A percentile compares a stretch with the other conserved stretches of the same genome.
Evolutionary conservation across 495 filamentous ascomycete species (phyloP).

Genomic region (Hypoxylon trugodes): DNA sequence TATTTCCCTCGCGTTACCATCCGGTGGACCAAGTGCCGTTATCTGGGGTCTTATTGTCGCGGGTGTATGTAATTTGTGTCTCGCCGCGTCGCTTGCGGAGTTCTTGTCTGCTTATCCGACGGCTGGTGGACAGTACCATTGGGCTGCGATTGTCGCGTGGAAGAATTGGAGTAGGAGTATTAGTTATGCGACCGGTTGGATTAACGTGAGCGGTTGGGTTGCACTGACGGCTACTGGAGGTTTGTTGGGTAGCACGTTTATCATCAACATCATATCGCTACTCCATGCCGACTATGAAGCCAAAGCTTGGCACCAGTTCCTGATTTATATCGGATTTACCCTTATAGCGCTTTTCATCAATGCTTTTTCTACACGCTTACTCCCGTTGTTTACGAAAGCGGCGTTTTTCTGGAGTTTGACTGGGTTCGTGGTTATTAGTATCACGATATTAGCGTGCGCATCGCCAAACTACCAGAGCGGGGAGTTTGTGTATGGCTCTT

Average conservation of each 20-base stretch:
- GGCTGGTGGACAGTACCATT: slow-evolving; percentile 75
- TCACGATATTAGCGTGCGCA: slow-evolving; percentile 69
- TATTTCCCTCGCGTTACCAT: slow-evolving; percentile 61
- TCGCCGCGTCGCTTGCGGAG: slow-evolving; percentile 75
- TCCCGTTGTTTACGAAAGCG: slow-evolving; percentile 71
- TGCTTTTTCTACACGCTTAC: slow-evolving; percentile 65
- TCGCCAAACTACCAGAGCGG: slow-evolving; percentile 68
- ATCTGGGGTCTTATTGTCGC: slow-evolving; percentile 73
- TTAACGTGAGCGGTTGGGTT: slow-evolving; percentile 79
- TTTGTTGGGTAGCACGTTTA: slow-evolving; percentile 44
- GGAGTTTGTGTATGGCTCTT: slow-evolving; percentile 60
- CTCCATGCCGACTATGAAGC: slow-evolving; percentile 55
- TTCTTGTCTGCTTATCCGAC: slow-evolving; percentile 79
- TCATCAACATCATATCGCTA: slow-evolving; percentile 45
- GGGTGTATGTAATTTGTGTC: slow-evolving; percentile 75
- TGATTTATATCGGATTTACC: slow-evolving; percentile 75
- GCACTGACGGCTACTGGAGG: slow-evolving; percentile 46
- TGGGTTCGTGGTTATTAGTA: slow-evolving; percentile 74
- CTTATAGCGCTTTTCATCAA: slow-evolving; percentile 72
- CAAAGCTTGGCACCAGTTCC: slow-evolving; percentile 75
- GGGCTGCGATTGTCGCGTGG: slow-evolving; percentile 73
- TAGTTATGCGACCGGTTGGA: slow-evolving; percentile 78
- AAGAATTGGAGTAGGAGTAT: slow-evolving; percentile 67
- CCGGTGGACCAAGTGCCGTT: slow-evolving; percentile 61
- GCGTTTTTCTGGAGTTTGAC: slow-evolving; percentile 72